Percentiles rank a stretch among this genome's conserved stretches.
Evolutionary conservation across 225 moss, liverwort and hornwort species (phyloP).

Genomic region (Physcomitrellopsis africana): DNA sequence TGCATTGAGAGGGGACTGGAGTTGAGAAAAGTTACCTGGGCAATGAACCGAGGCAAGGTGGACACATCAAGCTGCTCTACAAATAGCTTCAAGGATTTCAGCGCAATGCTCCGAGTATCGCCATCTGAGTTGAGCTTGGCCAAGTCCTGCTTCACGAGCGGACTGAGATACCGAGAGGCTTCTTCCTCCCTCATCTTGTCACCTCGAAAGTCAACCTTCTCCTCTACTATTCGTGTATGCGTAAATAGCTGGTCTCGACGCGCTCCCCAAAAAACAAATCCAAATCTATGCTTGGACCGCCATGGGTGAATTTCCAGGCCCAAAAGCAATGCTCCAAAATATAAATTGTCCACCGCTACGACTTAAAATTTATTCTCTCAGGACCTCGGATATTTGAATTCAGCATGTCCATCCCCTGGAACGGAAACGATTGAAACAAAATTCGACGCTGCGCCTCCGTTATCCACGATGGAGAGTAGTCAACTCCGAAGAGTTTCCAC

Average conservation of each 20-base stretch:
- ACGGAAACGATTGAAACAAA: not conserved
- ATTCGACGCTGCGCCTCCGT: too few species aligned
- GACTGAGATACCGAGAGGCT: slow-evolving; percentile 52
- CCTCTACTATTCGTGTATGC: not conserved
- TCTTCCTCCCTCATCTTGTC: slow-evolving; percentile 76
- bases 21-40: slow-evolving; percentile 54
- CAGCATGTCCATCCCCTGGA: not conserved
- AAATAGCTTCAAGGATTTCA: slow-evolving; percentile 69
- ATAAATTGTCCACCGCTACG: not conserved
- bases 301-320: too few species aligned
- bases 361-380: not conserved
- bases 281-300: not conserved
- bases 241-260: not conserved
- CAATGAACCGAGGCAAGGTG: slow-evolving; percentile 69
- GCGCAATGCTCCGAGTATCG: slow-evolving; percentile 70
- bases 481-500: too few species aligned
- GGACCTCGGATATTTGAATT: not conserved
- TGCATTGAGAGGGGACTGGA: not conserved
- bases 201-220: slow-evolving; percentile 3
- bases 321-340: not conserved
- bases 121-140: slow-evolving; percentile 69
- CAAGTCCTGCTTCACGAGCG: slow-evolving; percentile 75
- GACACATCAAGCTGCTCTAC: slow-evolving; percentile 77
- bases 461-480: too few species aligned
- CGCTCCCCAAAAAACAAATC: not conserved